Evolutionary conservation across 2,329 filamentous ascomycete genomes (phyloP).

Genomic region (Magnaporthiopsis poae): DNA sequence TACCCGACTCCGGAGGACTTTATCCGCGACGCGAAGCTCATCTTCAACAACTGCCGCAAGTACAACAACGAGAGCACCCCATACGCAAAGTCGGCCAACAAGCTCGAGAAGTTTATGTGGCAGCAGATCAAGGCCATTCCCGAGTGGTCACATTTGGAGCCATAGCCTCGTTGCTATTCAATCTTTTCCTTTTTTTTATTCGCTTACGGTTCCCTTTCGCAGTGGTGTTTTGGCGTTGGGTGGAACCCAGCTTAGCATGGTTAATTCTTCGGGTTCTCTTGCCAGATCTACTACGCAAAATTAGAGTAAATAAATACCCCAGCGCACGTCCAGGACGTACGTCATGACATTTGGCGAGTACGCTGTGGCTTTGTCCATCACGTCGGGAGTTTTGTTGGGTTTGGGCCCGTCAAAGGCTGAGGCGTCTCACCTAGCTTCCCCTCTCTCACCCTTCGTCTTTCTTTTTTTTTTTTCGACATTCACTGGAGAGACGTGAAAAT

Average conservation of each 20-base stretch:
- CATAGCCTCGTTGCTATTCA: neutral
- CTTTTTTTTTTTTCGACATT: too few species aligned
- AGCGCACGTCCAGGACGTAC: neutral
- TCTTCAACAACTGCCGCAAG: conserved; percentile 63
- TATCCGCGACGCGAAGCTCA: conserved; percentile 57
- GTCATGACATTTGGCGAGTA: neutral
- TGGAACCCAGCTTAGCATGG: too few species aligned
- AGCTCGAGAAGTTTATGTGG: conserved; percentile 64
- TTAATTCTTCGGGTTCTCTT: too few species aligned
- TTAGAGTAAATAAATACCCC: too few species aligned
- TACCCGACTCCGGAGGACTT: conserved; percentile 65
- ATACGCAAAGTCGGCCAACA: conserved; percentile 65
- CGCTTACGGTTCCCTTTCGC: too few species aligned
- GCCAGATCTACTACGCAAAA: too few species aligned
- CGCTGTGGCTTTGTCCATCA: neutral
- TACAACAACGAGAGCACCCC: conserved; percentile 67
- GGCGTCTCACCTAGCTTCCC: too few species aligned
- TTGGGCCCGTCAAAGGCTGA: neutral
- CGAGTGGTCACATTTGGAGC: conserved; percentile 44
- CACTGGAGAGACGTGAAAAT: too few species aligned
- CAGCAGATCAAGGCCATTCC: conserved; percentile 59
- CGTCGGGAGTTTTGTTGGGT: neutral
- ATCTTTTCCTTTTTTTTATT: neutral
- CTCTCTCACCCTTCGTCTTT: too few species aligned
- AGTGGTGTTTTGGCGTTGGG: too few species aligned